Evolutionary conservation across 257 asterid genomes (phyloP), one percentile per base, ranked within the genome.

Genomic region (Fraxinus americana): DNA sequence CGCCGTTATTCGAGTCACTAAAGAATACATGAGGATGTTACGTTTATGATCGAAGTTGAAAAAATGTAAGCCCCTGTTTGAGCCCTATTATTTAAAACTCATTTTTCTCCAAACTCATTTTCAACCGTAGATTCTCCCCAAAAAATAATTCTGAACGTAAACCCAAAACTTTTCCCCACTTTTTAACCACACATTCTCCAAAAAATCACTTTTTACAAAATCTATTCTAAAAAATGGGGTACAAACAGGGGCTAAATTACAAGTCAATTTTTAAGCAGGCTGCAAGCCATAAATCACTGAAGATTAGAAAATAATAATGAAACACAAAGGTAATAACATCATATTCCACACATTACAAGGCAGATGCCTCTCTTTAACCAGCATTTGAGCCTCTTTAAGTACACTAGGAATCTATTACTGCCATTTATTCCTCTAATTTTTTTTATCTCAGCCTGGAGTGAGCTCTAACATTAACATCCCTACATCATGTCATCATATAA

Each of bases 1-100:
- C 5, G 97, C 97, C 76, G 82, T 78, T 79, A 94, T 90, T 12
- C 98, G 97, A 70, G 92, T 85, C 73, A 87, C 97, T 91, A 59
- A 32, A 36, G 66, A 38, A 61, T 75, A 77, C 45, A 77, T 23
- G 21, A 76, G 6, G 29, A 61, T 54, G 59, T 72, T 32, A 78
- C 68, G 61, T 34, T 50, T 67, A 8, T 34, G 25, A 23, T 65
- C 67, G 50, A 63, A 52, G 52, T 61, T 32, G 66, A 80, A 23
- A 77, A 38, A 27, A 65, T 17, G 63, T 32, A 11, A 77, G 52
- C 17, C 5, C 52, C 17, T 43, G 4, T 2, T 43, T 11, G 17
- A 43, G 52, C 52, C 52, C 52, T 4, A 11, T 43, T 43, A 43
- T 43, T 43, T 43, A 43, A 38, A 12, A 43, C 17, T 13, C 52